Base-by-base conservation (phyloP, 108 stramenopile genomes). In the Cylindrotheca closterium region DNA sequence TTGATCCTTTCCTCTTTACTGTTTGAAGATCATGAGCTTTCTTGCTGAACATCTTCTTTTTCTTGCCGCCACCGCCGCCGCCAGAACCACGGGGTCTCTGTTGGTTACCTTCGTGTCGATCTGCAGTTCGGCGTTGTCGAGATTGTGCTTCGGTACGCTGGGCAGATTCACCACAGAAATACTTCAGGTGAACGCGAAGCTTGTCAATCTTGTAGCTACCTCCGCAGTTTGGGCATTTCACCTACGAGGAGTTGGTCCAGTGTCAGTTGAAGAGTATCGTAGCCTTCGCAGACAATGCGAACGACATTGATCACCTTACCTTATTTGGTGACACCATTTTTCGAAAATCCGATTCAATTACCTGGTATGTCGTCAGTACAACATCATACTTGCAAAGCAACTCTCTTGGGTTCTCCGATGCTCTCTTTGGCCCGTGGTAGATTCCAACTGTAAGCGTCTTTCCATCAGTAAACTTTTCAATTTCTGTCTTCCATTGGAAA, bases 291-390 rank as follows among this genome's bases (percentile, higher is more conserved):
- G n/a, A n/a, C n/a, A n/a, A n/a, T n/a, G n/a, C n/a, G n/a, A n/a
- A n/a, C n/a, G n/a, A n/a, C n/a, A n/a, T n/a, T n/a, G n/a, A n/a
- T n/a, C n/a, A n/a, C 15, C 37, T 15, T 42, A 42, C 37, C 53
- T 96, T 96, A 65, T 90, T 88, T 26, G 95, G 94, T 4, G 85
- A 89, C 0, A 89, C 79, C 93, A 97, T 96, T 64, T 96, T 94
- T 12, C 95, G 79, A 71, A 92, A 95, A 56, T 98, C 96, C 21
- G 89, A 77, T 68, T 98, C 96, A 27, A 99, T 66, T 2, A 98
- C 93, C 56, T 96, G 93, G 75, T 99, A 99, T 0, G 97, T 97
- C 0, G 99, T 99, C 18, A 99, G 79, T 3, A 98, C 94, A 8
- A 99, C 79, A 61, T 99, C 99, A 65, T 89, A 95, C 61, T 81